These are phyloP conservation scores for Diaporthe eres DNA, from an alignment of 2,329 filamentous ascomycete species.

Conservation along the genomic window DNA sequence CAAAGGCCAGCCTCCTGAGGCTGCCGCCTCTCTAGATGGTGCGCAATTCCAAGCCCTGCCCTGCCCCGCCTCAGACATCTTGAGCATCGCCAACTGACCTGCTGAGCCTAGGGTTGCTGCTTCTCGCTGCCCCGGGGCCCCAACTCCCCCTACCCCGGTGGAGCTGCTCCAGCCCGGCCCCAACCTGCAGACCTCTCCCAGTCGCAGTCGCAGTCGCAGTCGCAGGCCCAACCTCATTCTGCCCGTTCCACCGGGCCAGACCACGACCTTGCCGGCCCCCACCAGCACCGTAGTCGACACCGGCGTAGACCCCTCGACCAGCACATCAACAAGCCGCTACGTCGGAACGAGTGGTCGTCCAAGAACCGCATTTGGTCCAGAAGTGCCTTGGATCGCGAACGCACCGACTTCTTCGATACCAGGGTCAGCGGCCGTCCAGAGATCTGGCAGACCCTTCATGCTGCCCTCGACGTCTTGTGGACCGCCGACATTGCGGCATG, in stretches of 20 bases:
- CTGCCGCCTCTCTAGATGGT: constrained; percentile 21
- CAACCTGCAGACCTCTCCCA: constrained; percentile 19
- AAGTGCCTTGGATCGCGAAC: constrained; percentile 76
- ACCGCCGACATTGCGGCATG: constrained; percentile 57
- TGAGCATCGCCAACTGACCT: constrained; percentile 10
- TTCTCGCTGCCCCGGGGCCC: constrained; percentile 66
- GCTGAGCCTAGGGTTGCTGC: constrained; percentile 67
- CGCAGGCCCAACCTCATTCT: constrained; percentile 10
- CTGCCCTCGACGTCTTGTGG: constrained; percentile 78
- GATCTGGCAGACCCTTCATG: constrained; percentile 83
- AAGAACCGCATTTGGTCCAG: constrained; percentile 78
- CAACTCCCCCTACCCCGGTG: constrained; percentile 68
- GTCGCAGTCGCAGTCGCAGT: constrained; percentile 5
- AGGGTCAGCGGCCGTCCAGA: constrained; percentile 82
- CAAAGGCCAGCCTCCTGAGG: constrained; percentile 2
- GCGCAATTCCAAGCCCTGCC: constrained; percentile 3
- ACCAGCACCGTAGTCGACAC: constrained; percentile 50
- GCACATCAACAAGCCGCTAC: constrained; percentile 79
- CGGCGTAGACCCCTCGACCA: constrained; percentile 65
- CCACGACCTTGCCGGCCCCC: constrained; percentile 41
- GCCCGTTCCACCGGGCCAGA: constrained; percentile 43
- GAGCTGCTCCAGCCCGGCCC: constrained; percentile 43
- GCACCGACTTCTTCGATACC: constrained; percentile 91
- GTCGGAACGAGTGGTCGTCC: constrained; percentile 75
- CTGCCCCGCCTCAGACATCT: not conserved